Percentiles rank a stretch among this genome's conserved stretches.
Conservation (phyloP, 257 asterid species). For the Cordia subcordata region DNA sequence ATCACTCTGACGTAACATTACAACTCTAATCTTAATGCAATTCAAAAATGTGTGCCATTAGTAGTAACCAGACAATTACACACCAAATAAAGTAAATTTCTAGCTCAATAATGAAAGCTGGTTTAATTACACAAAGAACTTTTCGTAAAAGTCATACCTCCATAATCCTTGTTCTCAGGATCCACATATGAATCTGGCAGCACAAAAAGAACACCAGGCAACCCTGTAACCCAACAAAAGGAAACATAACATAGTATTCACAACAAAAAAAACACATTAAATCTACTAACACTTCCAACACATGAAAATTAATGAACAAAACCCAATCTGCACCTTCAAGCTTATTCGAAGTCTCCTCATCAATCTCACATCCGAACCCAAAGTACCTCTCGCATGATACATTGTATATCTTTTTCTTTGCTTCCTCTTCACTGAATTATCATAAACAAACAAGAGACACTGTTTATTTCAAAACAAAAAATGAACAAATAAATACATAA, state of each 20-base stretch:
- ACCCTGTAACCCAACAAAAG: conserved; percentile 37
- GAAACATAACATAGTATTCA: background rate
- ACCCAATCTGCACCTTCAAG: conserved; percentile 61
- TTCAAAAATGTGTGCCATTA: too few species aligned
- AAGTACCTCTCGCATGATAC: conserved; percentile 90
- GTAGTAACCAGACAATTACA: background rate
- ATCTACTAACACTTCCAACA: background rate
- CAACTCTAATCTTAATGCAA: too few species aligned
- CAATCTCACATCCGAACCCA: conserved; percentile 95
- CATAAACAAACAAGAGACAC: background rate
- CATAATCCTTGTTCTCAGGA: conserved; percentile 93
- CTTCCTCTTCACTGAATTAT: conserved; percentile 72
- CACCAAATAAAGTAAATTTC: background rate
- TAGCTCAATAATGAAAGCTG: background rate
- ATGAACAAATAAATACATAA: background rate
- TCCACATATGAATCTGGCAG: conserved; percentile 98
- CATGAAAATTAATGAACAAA: background rate
- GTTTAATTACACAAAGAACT: background rate
- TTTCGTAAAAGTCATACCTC: conserved; percentile 43
- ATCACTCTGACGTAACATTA: too few species aligned
- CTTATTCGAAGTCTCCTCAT: conserved; percentile 93
- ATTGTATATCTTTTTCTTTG: conserved; percentile 83
- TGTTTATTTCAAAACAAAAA: too few species aligned
- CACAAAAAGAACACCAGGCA: conserved; percentile 94
- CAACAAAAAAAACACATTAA: background rate